These are phyloP conservation scores for Wickerhamomyces sydowiorum DNA, from an alignment of 805 yeast species.

Conservation along the genomic window DNA sequence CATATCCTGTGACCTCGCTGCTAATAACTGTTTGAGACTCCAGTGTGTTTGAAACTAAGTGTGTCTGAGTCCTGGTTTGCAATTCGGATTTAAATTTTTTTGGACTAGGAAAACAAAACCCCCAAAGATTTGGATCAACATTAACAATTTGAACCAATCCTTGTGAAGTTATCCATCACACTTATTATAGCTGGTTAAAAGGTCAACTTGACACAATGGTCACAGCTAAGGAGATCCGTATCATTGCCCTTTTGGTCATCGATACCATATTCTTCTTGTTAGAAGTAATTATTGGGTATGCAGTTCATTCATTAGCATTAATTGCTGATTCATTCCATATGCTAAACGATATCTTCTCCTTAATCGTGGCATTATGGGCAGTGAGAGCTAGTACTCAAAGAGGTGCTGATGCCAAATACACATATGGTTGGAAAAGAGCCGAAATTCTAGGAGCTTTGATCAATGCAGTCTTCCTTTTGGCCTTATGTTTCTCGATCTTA, in stretches of 20 bases:
- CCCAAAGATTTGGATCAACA: no score
- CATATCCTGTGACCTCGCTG: no score
- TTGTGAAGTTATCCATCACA: no score
- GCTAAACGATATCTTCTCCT: conserved; percentile 90
- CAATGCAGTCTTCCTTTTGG: conserved; percentile 88
- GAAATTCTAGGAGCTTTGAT: conserved; percentile 93
- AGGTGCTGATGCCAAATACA: conserved; percentile 81
- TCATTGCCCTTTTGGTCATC: conserved; percentile 60
- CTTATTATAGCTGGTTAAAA: no score
- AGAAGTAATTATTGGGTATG: conserved; percentile 81
- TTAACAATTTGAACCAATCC: no score
- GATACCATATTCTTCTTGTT: conserved; percentile 82
- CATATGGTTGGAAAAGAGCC: conserved; percentile 98
- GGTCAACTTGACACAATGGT: conserved; percentile 9
- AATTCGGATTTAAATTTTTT: no score
- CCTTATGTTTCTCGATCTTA: conserved; percentile 85
- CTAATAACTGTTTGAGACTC: no score
- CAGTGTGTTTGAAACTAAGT: no score
- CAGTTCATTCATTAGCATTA: conserved; percentile 90
- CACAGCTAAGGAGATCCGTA: conserved; percentile 56
- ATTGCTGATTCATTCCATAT: conserved; percentile 97
- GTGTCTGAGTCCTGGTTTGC: no score
- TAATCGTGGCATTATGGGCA: conserved; percentile 93
- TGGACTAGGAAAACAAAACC: no score
- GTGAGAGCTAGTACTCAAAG: conserved; percentile 80